Evolutionary conservation across 208 protist genomes (phyloP), one percentile per base, ranked within the genome.

Genomic region (Leishmania martiniquensis): DNA sequence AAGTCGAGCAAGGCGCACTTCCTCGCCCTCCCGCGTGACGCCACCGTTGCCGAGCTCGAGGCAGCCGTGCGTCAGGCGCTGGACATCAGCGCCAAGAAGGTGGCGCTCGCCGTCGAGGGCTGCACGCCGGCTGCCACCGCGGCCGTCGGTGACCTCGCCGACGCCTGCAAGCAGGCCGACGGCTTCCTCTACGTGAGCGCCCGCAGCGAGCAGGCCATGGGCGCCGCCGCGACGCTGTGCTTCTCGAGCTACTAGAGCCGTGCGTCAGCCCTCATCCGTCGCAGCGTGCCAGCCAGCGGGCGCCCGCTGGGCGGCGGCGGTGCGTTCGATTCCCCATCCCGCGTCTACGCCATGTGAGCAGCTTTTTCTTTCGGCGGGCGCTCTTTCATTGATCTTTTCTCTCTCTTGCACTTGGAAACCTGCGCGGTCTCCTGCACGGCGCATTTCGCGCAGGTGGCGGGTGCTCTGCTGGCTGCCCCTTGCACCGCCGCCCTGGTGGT

Each of bases 51-150:
- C 6, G 60, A 77, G 66, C 72, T 85, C 34, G 76, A 70, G 51
- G 60, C 22, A 51, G 74, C 63, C 20, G 71, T 75, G 39, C 77
- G 77, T 71, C 65, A 32, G 22, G 59, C 57, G 15, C 42, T 52
- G 5, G 39, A 29, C 42, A 22, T 76, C 66, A 72, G 54, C 47
- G 59, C 29, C 74, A 60, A 62, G 55, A 72, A 84, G 75, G 47
- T 78, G 59, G 67, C 80, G 57, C 66, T 84, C 68, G 45, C 63
- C 80, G 54, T 84, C 60, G 52, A 76, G 75, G 80, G 76, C 68
- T 80, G 74, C 75, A 72, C 73, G 20, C 80, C 80, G 9, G 80
- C 75, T 45, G 42, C 66, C 17, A 77, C 37, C 47, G 44, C 66
- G 37, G 70, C 73, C 32, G 25, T 82, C 51, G 52, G 72, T 67